Evolutionary conservation across 2,329 filamentous ascomycete species (phyloP).

Genomic region (Ophiostoma australiae): DNA sequence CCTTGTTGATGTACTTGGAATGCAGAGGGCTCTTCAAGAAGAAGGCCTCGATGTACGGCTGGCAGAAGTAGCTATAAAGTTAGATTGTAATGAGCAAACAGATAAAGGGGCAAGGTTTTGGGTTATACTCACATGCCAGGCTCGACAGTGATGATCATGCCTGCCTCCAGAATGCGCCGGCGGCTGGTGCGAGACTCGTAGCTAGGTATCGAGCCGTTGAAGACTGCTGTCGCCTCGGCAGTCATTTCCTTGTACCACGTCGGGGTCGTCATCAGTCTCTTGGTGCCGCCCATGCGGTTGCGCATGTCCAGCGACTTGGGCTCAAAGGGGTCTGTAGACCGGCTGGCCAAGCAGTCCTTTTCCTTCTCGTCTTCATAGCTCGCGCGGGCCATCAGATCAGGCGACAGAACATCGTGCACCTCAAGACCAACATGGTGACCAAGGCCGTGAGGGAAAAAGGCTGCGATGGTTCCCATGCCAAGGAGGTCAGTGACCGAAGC

Average conservation of each 20-base stretch:
- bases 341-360: neutral
- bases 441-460: constrained; percentile 63
- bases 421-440: constrained; percentile 63
- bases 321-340: neutral
- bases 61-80: constrained; percentile 63
- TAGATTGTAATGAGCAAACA: constrained; percentile 10
- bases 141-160: constrained; percentile 74
- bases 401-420: constrained; percentile 54
- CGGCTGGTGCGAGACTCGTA: constrained; percentile 1
- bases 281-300: constrained; percentile 35
- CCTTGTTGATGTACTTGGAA: constrained; percentile 59
- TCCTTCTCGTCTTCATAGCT: neutral
- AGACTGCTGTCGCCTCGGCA: constrained; percentile 24
- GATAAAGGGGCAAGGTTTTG: constrained; percentile 30
- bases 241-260: constrained; percentile 35
- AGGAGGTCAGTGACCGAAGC: constrained; percentile 52
- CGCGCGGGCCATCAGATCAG: constrained; percentile 35
- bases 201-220: constrained; percentile 12
- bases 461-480: constrained; percentile 49
- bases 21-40: constrained; percentile 57
- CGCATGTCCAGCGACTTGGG: constrained; percentile 1
- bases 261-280: constrained; percentile 41
- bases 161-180: constrained; percentile 43
- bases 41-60: constrained; percentile 65
- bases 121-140: constrained; percentile 52